phyloP scores from a whole-genome alignment of 2,329 filamentous ascomycete genomes.

The Sarocladiaceae sp. region DNA sequence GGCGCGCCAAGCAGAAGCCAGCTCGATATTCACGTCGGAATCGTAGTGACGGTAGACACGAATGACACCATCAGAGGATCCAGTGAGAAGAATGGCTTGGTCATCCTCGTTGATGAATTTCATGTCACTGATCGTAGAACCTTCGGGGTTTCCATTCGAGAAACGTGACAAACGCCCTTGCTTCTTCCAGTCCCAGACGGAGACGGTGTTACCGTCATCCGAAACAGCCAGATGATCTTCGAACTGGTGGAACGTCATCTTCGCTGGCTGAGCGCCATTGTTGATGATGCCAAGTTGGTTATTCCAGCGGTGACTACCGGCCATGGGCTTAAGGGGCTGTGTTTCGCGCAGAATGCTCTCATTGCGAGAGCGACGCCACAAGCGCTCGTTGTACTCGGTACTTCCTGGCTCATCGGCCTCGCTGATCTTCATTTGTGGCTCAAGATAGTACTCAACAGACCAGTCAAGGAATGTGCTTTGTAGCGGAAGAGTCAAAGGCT shows the following conservation, averaged over 20 bases:
- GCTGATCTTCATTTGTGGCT: slow-evolving; percentile 95
- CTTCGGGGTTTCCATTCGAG: slow-evolving; percentile 88
- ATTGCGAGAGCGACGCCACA: slow-evolving; percentile 91
- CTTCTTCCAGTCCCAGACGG: slow-evolving; percentile 90
- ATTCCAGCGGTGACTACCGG: slow-evolving; percentile 83
- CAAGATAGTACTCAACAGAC: slow-evolving; percentile 96
- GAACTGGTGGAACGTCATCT: slow-evolving; percentile 96
- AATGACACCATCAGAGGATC: slow-evolving; percentile 90
- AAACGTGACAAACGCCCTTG: slow-evolving; percentile 75
- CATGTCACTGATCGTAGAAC: slow-evolving; percentile 89
- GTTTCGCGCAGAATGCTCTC: slow-evolving; percentile 89
- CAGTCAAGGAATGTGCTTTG: slow-evolving; percentile 85
- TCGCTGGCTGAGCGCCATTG: slow-evolving; percentile 83
- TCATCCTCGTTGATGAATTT: slow-evolving; percentile 99
- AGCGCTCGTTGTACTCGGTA: slow-evolving; percentile 88
- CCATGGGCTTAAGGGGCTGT: slow-evolving; percentile 86
- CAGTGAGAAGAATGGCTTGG: slow-evolving; percentile 89
- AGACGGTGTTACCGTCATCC: slow-evolving; percentile 87
- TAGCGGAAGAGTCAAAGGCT: slow-evolving; percentile 55
- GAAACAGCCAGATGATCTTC: slow-evolving; percentile 93
- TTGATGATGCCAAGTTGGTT: slow-evolving; percentile 78
- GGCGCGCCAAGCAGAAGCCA: slow-evolving; percentile 88
- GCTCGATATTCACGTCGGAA: slow-evolving; percentile 66
- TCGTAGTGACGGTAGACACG: slow-evolving; percentile 94
- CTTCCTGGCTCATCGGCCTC: slow-evolving; percentile 96